Base-by-base conservation (phyloP, 495 filamentous ascomycete genomes). In the Neurospora sp. region DNA sequence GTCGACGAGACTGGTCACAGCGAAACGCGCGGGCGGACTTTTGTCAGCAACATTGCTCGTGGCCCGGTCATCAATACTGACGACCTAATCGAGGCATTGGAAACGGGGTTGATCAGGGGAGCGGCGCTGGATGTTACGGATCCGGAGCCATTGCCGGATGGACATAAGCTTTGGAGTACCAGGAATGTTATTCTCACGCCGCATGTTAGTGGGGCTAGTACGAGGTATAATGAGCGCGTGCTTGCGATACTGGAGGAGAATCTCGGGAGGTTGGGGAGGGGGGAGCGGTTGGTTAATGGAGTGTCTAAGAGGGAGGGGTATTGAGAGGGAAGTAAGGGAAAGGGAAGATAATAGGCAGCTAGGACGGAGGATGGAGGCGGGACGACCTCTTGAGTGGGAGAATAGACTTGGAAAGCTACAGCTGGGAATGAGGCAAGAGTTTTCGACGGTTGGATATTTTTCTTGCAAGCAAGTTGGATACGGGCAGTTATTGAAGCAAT, bases 121-220 rank as follows among this genome's bases (percentile, higher is more conserved):
- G 88, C 93, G 8, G 92, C 92, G 53, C 79, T 97, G 70, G 94
- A 97, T 82, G 94, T 97, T 0, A 94, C 93, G 47, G 93, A 96
- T 72, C 93, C 93, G 4, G 94, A 97, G 76, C 94, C 94, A 0
- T 77, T 97, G 77, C 91, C 91, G 2, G 74, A 81, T 53, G 89
- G 91, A 8, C 86, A 90, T 78, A 85, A 86, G 74, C 79, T 97
- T 69, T 97, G 94, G 94, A 86, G 86, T 38, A 82, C 89, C 73
- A 85, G 88, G 75, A 94, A 95, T 81, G 86, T 91, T 20, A 87
- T 90, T 61, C 85, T 97, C 69, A 95, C 91, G 73, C 94, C 94
- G 68, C 94, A 97, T 85, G 82, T 94, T 20, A 92, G 91, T 79
- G 88, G 90, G 0, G 69, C 84, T 20, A 89, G 87, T 8, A 81